phyloP scores from a whole-genome alignment of 2,329 filamentous ascomycete genomes.

The Colletotrichum coccodes region DNA sequence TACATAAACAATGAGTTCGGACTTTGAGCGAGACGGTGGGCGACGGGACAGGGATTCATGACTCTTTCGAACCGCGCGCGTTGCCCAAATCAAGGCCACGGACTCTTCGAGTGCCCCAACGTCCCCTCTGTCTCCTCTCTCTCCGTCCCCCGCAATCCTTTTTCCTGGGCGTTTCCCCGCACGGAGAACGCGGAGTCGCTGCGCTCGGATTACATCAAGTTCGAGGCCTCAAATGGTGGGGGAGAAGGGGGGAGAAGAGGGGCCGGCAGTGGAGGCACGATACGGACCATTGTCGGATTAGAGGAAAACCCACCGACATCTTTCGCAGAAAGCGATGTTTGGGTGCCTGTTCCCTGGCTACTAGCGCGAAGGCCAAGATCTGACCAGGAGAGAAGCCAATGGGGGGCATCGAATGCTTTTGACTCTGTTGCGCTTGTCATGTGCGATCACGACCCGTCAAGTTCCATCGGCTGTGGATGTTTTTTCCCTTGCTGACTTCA shows the following conservation, averaged over 20 bases:
- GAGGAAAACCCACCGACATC: not conserved
- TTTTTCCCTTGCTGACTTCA: not conserved
- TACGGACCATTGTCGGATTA: not conserved
- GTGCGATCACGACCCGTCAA: not conserved
- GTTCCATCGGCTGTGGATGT: not conserved
- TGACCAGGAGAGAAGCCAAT: not conserved
- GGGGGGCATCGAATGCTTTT: not conserved
- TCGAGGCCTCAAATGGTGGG: not conserved
- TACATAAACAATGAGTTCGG: not conserved
- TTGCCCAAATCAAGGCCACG: not conserved
- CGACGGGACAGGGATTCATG: not conserved
- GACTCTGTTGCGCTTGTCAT: not conserved
- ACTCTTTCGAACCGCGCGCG: not conserved
- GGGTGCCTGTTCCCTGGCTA: not conserved
- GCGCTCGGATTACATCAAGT: not conserved
- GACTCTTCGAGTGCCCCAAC: not conserved
- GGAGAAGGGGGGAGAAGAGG: not conserved
- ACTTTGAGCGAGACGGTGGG: not conserved
- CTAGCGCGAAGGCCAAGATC: not conserved
- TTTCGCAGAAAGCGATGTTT: not conserved
- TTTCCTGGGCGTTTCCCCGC: constrained; percentile 1
- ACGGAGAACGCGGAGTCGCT: not conserved
- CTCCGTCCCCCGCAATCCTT: constrained; percentile 11
- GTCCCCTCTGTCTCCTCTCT: not conserved
- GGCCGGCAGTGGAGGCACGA: not conserved